phyloP scores from a whole-genome alignment of 805 yeast species.

The Nakazawaea ishiwadae region DNA sequence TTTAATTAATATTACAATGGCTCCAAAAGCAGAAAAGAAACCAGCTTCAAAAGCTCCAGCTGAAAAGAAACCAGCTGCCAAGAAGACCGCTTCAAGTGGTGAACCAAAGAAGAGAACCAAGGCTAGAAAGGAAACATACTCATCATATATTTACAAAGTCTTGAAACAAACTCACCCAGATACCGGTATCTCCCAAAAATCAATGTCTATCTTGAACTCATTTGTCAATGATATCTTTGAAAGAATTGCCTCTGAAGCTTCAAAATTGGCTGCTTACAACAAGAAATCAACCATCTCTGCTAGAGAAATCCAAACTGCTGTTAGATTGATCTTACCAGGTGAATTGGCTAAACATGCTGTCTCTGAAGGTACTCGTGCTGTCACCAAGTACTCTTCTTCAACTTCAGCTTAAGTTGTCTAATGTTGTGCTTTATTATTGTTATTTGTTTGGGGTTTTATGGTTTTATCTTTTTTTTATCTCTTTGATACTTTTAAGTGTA shows the following conservation, averaged over 20 bases:
- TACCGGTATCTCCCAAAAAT: conserved; percentile 98
- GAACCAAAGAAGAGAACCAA: conserved; percentile 89
- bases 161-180: conserved; percentile 99
- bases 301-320: conserved; percentile 98
- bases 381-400: conserved; percentile 87
- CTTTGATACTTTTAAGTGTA: background rate
- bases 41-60: conserved; percentile 97
- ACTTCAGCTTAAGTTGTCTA: conserved; percentile 31
- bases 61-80: conserved; percentile 91
- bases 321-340: conserved; percentile 96
- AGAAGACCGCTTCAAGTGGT: conserved; percentile 80
- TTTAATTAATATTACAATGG: conserved; percentile 43
- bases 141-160: conserved; percentile 97
- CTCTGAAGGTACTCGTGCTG: conserved; percentile 98
- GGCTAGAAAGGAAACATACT: conserved; percentile 97
- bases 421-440: no score
- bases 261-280: conserved; percentile 98
- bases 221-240: conserved; percentile 97
- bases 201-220: conserved; percentile 98
- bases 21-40: conserved; percentile 58
- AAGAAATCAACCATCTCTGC: conserved; percentile 97
- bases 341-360: conserved; percentile 98
- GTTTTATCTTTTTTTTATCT: conserved; percentile 1
- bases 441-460: no score
- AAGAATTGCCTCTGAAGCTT: conserved; percentile 97